Evolutionary conservation across 306 rosid species (phyloP).

Genomic region (Trifolium subterraneum): DNA sequence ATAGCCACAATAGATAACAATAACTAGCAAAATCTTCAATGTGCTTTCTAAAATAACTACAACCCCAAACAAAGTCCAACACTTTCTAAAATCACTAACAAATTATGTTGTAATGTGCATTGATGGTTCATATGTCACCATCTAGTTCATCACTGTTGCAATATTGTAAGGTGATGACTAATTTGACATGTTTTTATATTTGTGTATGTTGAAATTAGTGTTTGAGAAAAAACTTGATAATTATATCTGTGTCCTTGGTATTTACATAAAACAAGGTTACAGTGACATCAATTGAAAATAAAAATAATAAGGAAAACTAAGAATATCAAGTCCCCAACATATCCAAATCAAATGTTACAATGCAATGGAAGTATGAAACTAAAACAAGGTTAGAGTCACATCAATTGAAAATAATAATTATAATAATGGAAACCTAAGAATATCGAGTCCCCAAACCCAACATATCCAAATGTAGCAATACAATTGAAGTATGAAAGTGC

Average conservation of each 20-base stretch:
- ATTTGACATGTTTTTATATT: slow-evolving; percentile 8
- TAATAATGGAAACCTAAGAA: slow-evolving; percentile 34
- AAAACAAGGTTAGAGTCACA: slow-evolving; percentile 63
- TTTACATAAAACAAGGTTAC: slow-evolving; percentile 51
- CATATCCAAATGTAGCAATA: slow-evolving; percentile 50
- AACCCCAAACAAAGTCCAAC: slow-evolving; percentile 27
- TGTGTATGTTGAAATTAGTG: not conserved
- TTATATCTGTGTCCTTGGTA: slow-evolving; percentile 50
- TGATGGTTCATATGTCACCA: slow-evolving; percentile 15
- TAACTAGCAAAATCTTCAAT: too few species aligned
- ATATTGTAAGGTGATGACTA: not conserved
- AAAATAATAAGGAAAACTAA: slow-evolving; percentile 30
- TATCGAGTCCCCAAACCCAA: slow-evolving; percentile 34
- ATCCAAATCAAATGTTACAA: slow-evolving; percentile 46
- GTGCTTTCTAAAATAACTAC: too few species aligned
- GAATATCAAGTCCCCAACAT: slow-evolving; percentile 44
- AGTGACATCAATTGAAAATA: slow-evolving; percentile 48
- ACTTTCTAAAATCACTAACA: not conserved
- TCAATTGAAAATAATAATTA: slow-evolving; percentile 42
- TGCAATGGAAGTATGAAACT: slow-evolving; percentile 36
- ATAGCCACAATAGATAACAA: too few species aligned
- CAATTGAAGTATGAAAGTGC: slow-evolving; percentile 41
- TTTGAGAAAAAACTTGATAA: slow-evolving; percentile 11
- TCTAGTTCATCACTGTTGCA: not conserved
- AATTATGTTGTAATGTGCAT: not conserved